phyloP scores from a whole-genome alignment of 352 stramenopile genomes.

The Phytophthora megakarya region DNA sequence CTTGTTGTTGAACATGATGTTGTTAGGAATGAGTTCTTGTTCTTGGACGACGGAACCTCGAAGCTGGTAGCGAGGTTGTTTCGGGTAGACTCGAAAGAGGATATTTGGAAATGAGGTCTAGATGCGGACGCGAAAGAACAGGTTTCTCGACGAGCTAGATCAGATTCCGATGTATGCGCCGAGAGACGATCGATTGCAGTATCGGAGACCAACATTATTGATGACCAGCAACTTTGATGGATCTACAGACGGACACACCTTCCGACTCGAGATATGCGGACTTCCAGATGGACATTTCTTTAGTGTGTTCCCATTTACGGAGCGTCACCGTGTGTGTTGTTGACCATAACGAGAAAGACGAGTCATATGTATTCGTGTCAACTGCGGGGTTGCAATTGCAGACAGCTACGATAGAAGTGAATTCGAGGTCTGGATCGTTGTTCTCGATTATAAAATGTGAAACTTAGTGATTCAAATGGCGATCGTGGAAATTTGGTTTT shows the following conservation, averaged over 20 bases:
- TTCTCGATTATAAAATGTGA: too few species aligned
- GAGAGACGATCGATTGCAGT: neutral
- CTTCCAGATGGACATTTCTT: neutral
- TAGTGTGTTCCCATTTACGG: neutral
- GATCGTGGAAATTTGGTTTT: too few species aligned
- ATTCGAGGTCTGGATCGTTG: too few species aligned
- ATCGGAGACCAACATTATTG: neutral
- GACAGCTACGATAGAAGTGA: too few species aligned
- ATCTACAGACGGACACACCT: neutral
- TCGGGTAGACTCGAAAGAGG: neutral
- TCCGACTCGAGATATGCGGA: neutral
- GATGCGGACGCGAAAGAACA: neutral
- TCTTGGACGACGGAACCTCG: neutral
- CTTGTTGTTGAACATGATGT: conserved; percentile 12
- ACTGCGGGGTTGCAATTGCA: neutral
- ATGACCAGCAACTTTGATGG: neutral
- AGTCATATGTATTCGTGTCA: neutral
- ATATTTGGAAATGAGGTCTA: neutral
- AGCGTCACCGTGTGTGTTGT: neutral
- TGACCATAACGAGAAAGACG: neutral
- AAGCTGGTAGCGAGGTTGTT: neutral
- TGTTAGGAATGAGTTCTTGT: neutral
- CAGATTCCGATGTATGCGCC: too few species aligned
- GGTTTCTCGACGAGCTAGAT: neutral
- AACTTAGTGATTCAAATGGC: too few species aligned